Percentiles rank a stretch among this genome's conserved stretches.
Conservation (phyloP, 306 rosid species). For the Senna siamea region DNA sequence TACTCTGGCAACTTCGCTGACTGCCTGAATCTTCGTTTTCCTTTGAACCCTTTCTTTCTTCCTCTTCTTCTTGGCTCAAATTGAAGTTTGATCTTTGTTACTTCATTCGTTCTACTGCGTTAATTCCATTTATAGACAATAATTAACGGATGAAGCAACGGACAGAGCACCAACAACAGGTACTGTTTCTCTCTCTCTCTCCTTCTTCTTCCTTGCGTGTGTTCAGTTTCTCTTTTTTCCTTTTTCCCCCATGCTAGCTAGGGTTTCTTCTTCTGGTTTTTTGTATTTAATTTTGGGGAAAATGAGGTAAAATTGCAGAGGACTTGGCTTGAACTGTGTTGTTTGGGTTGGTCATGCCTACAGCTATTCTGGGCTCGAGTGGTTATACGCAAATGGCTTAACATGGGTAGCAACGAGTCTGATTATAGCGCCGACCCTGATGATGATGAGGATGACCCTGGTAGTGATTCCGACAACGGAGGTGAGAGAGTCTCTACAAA, state of each 20-base stretch:
- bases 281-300: slow-evolving; percentile 43
- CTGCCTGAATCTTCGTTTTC: background rate
- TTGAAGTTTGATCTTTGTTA: background rate
- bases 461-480: slow-evolving; percentile 53
- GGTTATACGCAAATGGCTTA: slow-evolving; percentile 88
- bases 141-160: slow-evolving; percentile 56
- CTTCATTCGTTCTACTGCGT: slow-evolving; percentile 26
- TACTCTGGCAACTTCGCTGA: background rate
- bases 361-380: slow-evolving; percentile 91
- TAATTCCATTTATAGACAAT: slow-evolving; percentile 19
- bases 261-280: slow-evolving; percentile 3
- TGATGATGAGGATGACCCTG: slow-evolving; percentile 48
- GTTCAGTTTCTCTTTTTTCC: background rate
- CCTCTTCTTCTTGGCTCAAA: slow-evolving; percentile 11
- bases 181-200: slow-evolving; percentile 33
- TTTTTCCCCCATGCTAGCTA: background rate
- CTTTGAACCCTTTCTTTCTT: background rate
- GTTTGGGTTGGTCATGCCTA: slow-evolving; percentile 87
- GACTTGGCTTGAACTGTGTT: slow-evolving; percentile 85
- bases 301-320: slow-evolving; percentile 72
- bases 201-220: background rate
- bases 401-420: slow-evolving; percentile 69
- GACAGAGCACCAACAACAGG: slow-evolving; percentile 56
- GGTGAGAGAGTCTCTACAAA: slow-evolving; percentile 38
- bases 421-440: slow-evolving; percentile 91